These are phyloP conservation scores for Dorcoceras hygrometricum DNA, from an alignment of 257 asterid species.

Conservation along the genomic window DNA sequence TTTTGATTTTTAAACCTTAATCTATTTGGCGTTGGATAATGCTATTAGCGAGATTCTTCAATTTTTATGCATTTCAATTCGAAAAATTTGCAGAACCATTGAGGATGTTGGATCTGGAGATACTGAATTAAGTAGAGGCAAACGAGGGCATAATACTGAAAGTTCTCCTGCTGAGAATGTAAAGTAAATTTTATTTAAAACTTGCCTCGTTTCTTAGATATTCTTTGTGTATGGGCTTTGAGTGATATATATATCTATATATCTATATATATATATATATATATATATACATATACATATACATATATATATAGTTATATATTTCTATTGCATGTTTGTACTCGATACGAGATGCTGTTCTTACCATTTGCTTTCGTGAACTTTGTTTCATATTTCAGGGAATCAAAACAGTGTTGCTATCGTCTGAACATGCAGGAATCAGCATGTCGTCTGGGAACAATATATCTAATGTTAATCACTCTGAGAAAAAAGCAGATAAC, in stretches of 20 bases:
- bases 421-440: slow-evolving; percentile 40
- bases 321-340: slow-evolving; percentile 18
- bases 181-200: slow-evolving; percentile 42
- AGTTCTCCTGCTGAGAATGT: slow-evolving; percentile 59
- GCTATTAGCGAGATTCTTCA: slow-evolving; percentile 14
- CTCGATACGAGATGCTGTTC: neutral
- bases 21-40: neutral
- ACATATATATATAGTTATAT: no score
- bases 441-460: slow-evolving; percentile 44
- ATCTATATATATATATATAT: no score
- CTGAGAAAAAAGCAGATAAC: slow-evolving; percentile 44
- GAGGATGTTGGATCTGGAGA: slow-evolving; percentile 68
- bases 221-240: slow-evolving; percentile 19
- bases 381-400: slow-evolving; percentile 40
- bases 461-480: slow-evolving; percentile 31
- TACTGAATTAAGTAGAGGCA: slow-evolving; percentile 44
- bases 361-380: neutral
- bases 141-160: slow-evolving; percentile 46
- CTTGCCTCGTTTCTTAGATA: slow-evolving; percentile 23
- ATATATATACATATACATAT: no score
- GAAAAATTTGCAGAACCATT: slow-evolving; percentile 54
- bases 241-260: no score
- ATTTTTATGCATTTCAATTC: slow-evolving; percentile 25
- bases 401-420: slow-evolving; percentile 36
- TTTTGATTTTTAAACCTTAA: no score